A percentile compares a stretch with the other conserved stretches of the same genome.
These are phyloP conservation scores for Lizonia empirigonia DNA, from an alignment of 2,329 filamentous ascomycete species.

Conservation along the genomic window DNA sequence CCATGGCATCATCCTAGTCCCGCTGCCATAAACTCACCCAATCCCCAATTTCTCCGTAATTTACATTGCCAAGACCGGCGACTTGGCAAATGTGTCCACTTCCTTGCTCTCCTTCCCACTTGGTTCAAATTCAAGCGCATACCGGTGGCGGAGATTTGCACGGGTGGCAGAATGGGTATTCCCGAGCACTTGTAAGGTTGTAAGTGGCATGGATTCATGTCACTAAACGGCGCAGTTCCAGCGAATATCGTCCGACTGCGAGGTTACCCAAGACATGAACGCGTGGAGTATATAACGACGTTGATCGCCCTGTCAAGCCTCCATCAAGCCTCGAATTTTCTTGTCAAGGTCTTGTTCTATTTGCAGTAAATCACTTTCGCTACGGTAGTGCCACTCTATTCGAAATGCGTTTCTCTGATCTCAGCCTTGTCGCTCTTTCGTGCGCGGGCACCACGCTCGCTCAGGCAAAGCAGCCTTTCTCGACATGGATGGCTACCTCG, in stretches of 20 bases:
- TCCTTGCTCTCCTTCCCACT: constrained; percentile 15
- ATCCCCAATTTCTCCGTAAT: constrained; percentile 35
- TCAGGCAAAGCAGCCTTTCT: constrained; percentile 34
- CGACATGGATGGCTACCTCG: constrained; percentile 55
- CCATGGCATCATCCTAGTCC: background rate
- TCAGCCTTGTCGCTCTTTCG: constrained; percentile 31
- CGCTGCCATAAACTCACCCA: constrained; percentile 15
- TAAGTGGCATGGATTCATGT: constrained; percentile 24
- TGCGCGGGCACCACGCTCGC: constrained; percentile 29
- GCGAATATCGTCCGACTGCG: constrained; percentile 7
- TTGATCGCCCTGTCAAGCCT: constrained; percentile 4
- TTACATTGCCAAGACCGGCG: constrained; percentile 1
- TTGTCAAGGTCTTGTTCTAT: constrained; percentile 7
- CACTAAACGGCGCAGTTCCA: constrained; percentile 8
- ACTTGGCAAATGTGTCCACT: constrained; percentile 10
- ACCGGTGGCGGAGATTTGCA: constrained; percentile 24
- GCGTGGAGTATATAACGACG: constrained; percentile 11
- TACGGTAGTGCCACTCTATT: constrained; percentile 15
- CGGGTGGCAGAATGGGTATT: constrained; percentile 12
- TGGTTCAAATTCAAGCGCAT: constrained; percentile 17
- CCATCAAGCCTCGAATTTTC: constrained; percentile 8
- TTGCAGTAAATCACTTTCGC: constrained; percentile 12
- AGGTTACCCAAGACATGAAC: constrained; percentile 1
- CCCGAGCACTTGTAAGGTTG: constrained; percentile 14
- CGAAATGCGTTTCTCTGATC: constrained; percentile 34